Evolutionary conservation across 805 yeast species (phyloP), one percentile per base, ranked within the genome.

Genomic region (Pichia ethanolica): DNA sequence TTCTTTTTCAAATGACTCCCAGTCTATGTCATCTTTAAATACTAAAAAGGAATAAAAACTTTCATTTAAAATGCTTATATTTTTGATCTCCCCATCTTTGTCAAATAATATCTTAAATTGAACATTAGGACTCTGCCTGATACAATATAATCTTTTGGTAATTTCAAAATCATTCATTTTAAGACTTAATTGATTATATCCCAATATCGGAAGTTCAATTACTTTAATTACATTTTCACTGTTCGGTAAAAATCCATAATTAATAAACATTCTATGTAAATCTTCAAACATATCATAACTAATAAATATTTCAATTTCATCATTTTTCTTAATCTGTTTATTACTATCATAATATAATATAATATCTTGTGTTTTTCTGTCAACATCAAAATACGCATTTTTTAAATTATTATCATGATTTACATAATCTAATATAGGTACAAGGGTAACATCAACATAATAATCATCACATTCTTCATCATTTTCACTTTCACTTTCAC

Each of bases 361-460:
- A 5, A 79, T 64, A 45, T 78, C 82, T 5, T 66, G 58, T 5
- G 65, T 71, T 0, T 43, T 34, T 7, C 71, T 63, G 60, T 79
- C 84, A n/a, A 78, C 69, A 57, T 81, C 91, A 63, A 82, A 84
- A 55, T 68, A 72, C 0, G 85, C 77, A 61, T 81, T 82, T 42
- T 68, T 66, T 30, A 56, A 38, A 25, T 60, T 63, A 49, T 68
- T 69, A 40, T 68, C 65, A 59, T 84, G 91, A 60, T 84, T 84
- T 6, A 76, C 85, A 70, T 78, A 84, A 62, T 84, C 91, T 33
- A 84, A 56, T 1, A 81, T 52, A 1, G 91, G 89, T 0, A 83
- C 86, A 48, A 84, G 60, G 0, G 86, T 75, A 0, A 81, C 71
- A 45, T 77, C 74, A 5, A 76, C 75, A 5, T 62, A 56, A 53